phyloP scores from a whole-genome alignment of 1,139 yeast species.

The Saccharomycopsis hybrid region DNA sequence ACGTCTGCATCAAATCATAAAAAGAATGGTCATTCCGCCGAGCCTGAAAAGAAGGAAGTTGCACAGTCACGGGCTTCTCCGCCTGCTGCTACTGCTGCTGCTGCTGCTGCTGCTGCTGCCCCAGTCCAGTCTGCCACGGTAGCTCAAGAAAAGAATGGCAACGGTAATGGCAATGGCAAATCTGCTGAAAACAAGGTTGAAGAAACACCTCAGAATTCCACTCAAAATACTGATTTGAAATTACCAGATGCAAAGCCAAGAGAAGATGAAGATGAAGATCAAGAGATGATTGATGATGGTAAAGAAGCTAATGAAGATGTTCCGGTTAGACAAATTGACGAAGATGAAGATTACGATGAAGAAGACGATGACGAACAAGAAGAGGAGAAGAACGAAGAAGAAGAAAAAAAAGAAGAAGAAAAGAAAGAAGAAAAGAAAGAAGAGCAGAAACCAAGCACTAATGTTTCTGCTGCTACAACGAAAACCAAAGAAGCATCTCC shows the following conservation, averaged over 20 bases:
- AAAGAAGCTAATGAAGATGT: slow-evolving; percentile 12
- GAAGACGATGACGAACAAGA: slow-evolving; percentile 17
- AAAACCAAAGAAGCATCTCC: background rate
- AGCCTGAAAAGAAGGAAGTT: background rate
- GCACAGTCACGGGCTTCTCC: background rate
- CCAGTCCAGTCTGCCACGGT: background rate
- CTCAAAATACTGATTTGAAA: slow-evolving; percentile 11
- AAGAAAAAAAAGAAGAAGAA: no score
- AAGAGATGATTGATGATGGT: slow-evolving; percentile 6
- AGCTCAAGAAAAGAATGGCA: background rate
- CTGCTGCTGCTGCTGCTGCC: background rate
- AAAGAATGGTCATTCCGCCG: background rate
- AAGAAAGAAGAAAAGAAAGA: background rate
- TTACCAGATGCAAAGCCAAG: slow-evolving; percentile 10
- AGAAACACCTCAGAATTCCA: background rate
- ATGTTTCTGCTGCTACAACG: background rate
- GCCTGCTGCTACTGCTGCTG: no score
- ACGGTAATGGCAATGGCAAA: background rate
- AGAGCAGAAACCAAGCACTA: background rate
- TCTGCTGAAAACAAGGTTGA: background rate
- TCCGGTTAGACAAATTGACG: slow-evolving; percentile 16
- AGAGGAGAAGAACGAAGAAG: background rate
- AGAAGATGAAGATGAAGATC: slow-evolving; percentile 13
- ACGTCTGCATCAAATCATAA: slow-evolving; percentile 2
- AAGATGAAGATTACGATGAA: slow-evolving; percentile 21